Conservation (phyloP, 495 filamentous ascomycete species). For the Podospora comata region DNA sequence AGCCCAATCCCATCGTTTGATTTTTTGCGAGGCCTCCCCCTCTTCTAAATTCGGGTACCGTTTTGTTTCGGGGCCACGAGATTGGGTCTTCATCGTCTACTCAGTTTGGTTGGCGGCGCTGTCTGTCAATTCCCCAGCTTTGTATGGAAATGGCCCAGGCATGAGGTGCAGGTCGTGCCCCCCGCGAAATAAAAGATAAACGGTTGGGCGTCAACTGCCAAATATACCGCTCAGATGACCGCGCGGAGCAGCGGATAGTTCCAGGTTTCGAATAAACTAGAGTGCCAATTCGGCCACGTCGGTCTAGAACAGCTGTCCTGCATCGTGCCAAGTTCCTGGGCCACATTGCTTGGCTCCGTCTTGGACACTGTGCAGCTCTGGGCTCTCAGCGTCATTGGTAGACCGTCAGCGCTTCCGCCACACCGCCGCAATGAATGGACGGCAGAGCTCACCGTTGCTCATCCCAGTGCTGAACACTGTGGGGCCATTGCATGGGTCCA, state of each 20-base stretch:
- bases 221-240: conserved; percentile 3
- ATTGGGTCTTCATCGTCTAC: neutral
- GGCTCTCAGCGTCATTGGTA: neutral
- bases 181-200: neutral
- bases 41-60: neutral
- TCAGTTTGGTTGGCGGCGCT: neutral
- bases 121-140: neutral
- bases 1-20: neutral
- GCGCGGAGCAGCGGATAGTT: neutral
- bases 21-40: conserved; percentile 3
- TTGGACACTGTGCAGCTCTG: neutral
- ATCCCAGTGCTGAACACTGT: no score
- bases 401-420: neutral
- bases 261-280: no score
- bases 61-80: neutral
- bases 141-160: neutral
- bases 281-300: neutral
- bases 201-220: neutral
- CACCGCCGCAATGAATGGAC: no score
- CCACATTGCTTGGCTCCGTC: neutral
- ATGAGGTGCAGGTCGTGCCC: neutral
- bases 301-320: conserved; percentile 4
- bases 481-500: neutral
- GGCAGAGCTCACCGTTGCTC: neutral
- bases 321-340: neutral